Percentiles rank a stretch among this genome's conserved stretches.
These are phyloP conservation scores for Phtheirospermum japonicum DNA, from an alignment of 257 asterid species.

Conservation along the genomic window DNA sequence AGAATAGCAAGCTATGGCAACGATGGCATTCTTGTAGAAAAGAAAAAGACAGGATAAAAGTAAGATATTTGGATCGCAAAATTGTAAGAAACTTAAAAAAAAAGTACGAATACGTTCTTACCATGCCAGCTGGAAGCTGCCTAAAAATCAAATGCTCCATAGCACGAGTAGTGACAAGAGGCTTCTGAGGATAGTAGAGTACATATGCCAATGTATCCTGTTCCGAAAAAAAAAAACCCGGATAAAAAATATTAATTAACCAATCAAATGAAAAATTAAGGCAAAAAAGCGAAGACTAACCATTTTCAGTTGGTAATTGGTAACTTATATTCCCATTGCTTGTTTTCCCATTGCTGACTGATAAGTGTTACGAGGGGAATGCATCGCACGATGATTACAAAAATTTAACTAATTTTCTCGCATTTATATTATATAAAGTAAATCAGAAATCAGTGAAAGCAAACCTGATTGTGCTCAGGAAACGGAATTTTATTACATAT, in stretches of 20 bases:
- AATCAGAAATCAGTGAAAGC: conserved; percentile 2
- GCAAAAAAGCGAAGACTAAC: too few relatives aligned
- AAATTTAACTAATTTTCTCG: background rate
- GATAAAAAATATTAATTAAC: background rate
- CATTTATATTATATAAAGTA: background rate
- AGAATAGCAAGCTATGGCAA: conserved; percentile 69
- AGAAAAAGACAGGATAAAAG: conserved; percentile 32
- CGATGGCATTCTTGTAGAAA: conserved; percentile 67
- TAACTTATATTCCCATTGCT: conserved; percentile 87
- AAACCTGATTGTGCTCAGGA: conserved; percentile 92
- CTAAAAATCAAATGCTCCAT: conserved; percentile 95
- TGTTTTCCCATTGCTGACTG: conserved; percentile 98
- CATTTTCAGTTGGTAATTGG: conserved; percentile 79
- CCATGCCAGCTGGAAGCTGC: conserved; percentile 91
- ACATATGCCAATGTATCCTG: conserved; percentile 85
- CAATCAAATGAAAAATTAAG: too few relatives aligned
- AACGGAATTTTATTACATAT: conserved; percentile 84
- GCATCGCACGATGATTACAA: conserved; percentile 17
- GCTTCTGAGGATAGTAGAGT: conserved; percentile 85
- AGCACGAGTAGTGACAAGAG: conserved; percentile 86
- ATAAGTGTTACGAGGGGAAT: conserved; percentile 96
- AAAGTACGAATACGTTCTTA: conserved; percentile 18
- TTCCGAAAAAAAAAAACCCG: background rate
- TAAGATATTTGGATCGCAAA: conserved; percentile 32
- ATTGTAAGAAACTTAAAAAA: background rate